phyloP scores from a whole-genome alignment of 352 stramenopile genomes.

The Phytophthora multivora region DNA sequence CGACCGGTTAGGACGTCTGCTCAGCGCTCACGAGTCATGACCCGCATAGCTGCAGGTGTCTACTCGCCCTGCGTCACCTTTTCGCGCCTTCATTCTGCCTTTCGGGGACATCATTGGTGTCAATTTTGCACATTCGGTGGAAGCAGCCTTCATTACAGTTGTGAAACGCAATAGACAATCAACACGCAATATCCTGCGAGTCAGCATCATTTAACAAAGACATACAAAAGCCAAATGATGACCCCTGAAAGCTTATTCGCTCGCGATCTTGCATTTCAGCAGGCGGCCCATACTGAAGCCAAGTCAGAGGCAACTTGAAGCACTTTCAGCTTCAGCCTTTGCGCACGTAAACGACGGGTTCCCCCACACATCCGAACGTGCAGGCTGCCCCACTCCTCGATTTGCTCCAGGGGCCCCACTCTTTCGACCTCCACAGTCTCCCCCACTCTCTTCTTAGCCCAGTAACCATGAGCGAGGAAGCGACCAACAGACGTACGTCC shows the following conservation, averaged over 20 bases:
- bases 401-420: slow-evolving; percentile 18
- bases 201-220: slow-evolving; percentile 4
- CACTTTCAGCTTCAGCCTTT: slow-evolving; percentile 18
- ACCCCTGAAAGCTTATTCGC: slow-evolving; percentile 1
- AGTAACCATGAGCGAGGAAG: slow-evolving; percentile 48
- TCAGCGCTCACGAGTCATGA: not conserved
- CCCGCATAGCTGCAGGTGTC: not conserved
- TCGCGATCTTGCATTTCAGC: slow-evolving; percentile 36
- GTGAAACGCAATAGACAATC: slow-evolving; percentile 30
- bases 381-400: slow-evolving; percentile 16
- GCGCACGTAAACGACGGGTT: slow-evolving; percentile 46
- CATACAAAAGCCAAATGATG: slow-evolving; percentile 12
- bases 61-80: not conserved
- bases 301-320: slow-evolving; percentile 37
- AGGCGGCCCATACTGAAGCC: slow-evolving; percentile 15
- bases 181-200: slow-evolving; percentile 20
- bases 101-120: not conserved
- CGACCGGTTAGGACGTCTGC: not conserved
- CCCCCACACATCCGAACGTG: slow-evolving; percentile 40
- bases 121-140: not conserved
- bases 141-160: not conserved
- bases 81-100: not conserved
- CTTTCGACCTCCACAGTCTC: slow-evolving; percentile 1
- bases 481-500: slow-evolving; percentile 42
- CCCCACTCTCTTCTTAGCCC: not conserved